phyloP scores from a whole-genome alignment of 2,329 filamentous ascomycete genomes.

The Aureobasidium namibiae region DNA sequence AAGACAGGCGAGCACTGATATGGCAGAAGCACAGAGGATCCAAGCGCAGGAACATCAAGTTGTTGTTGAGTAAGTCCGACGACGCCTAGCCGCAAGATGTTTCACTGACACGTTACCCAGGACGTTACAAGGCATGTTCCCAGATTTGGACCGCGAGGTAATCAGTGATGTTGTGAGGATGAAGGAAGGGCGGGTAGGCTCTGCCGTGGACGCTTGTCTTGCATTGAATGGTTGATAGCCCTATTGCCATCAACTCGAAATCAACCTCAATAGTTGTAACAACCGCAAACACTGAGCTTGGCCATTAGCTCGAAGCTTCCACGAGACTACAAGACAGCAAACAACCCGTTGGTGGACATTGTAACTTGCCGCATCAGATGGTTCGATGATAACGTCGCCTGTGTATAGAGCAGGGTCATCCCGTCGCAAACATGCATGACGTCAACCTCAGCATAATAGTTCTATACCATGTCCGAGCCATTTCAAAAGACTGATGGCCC shows the following conservation, averaged over 20 bases:
- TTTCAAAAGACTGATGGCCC: too few species aligned
- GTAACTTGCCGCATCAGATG: too few species aligned
- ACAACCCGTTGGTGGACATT: too few species aligned
- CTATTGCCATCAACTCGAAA: not conserved
- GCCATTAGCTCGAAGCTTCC: too few species aligned
- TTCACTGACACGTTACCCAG: constrained; percentile 22
- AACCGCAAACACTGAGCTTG: too few species aligned
- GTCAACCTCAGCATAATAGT: not conserved
- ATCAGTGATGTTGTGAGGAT: constrained; percentile 95
- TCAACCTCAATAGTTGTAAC: too few species aligned
- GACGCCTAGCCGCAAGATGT: not conserved
- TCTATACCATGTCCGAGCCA: not conserved
- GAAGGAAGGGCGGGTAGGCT: constrained; percentile 66
- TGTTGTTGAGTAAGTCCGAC: constrained; percentile 60
- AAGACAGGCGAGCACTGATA: constrained; percentile 81
- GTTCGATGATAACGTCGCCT: too few species aligned
- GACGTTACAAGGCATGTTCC: constrained; percentile 93
- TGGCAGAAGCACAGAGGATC: constrained; percentile 75
- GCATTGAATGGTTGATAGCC: constrained; percentile 29
- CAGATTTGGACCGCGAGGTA: constrained; percentile 83
- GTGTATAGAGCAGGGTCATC: not conserved
- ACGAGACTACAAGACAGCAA: too few species aligned
- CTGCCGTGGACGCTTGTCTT: constrained; percentile 42
- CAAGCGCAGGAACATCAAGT: constrained; percentile 78
- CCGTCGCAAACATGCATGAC: not conserved